Evolutionary conservation across 2,329 filamentous ascomycete species (phyloP), one percentile per base, ranked within the genome.

Genomic region (Botrytis cinerea): DNA sequence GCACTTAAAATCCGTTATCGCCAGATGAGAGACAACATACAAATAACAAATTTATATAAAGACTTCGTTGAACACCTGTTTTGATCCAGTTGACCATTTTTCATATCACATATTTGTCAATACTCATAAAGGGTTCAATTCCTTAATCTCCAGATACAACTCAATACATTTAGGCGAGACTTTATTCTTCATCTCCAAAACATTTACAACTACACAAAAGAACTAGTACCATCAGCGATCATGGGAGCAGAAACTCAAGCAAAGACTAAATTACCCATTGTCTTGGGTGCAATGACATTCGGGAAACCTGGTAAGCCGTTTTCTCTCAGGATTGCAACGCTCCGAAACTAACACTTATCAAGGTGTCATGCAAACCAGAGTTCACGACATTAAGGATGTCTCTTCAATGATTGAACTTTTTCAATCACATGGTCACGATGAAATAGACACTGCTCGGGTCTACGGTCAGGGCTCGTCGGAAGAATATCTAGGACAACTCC

Each of bases 381-480:
- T 82, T 1, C 74, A 79, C 63, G 74, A 76, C 18, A 69, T 81
- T 12, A 66, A 88, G 64, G 88, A 90, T 43, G 89, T 86, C 80
- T 89, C 87, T 73, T 84, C 85, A 75, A 87, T 87, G 70, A 85
- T 93, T 51, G 88, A 92, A 80, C 85, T 88, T 75, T 89, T 93
- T 79, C 89, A 92, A 80, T 83, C 85, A 40, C 85, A 89, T 78
- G 91, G 91, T 28, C 90, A 92, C 82, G 87, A 88, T 78, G 91
- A 93, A 78, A 81, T 93, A 70, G 91, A 93, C 80, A 93, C 91
- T 0, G 91, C 91, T 0, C 86, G 91, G 22, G 80, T 86, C 5
- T 93, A 93, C 76, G 84, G 91, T 61, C 86, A 83, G 45, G 91
- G 91, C 67, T 84, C 87, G 69, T 90, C 92, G 70, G 92, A 93